Conservation (phyloP, 2,329 filamentous ascomycete species). For the Colletotrichum gloeosporioides region DNA sequence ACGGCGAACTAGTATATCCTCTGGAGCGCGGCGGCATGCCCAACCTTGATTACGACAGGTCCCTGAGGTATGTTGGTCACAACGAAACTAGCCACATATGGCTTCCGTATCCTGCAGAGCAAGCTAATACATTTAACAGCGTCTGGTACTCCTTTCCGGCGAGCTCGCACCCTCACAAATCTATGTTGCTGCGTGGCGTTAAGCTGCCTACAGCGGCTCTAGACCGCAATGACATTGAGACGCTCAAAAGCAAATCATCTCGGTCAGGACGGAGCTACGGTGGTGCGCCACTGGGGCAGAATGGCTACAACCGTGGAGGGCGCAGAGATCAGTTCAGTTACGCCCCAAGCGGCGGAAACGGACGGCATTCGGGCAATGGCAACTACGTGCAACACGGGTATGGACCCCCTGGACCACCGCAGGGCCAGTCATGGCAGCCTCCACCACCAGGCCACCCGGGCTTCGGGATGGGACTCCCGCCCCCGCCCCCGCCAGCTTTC, state of each 20-base stretch:
- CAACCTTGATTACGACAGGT: conserved; percentile 82
- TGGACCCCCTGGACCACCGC: neutral
- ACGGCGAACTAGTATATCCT: conserved; percentile 80
- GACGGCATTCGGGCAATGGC: conserved; percentile 16
- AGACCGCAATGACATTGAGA: conserved; percentile 76
- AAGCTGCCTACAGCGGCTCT: conserved; percentile 75
- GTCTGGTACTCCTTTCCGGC: conserved; percentile 86
- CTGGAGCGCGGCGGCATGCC: conserved; percentile 75
- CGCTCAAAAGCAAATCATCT: conserved; percentile 69
- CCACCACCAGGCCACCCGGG: conserved; percentile 49
- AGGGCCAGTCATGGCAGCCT: conserved; percentile 39
- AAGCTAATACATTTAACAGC: conserved; percentile 51
- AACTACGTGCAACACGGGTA: conserved; percentile 16
- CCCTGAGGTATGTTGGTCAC: conserved; percentile 71
- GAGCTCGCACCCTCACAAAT: conserved; percentile 80
- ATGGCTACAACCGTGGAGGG: conserved; percentile 49
- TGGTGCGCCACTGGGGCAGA: conserved; percentile 63
- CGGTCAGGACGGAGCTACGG: conserved; percentile 73
- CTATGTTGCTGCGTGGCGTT: conserved; percentile 88
- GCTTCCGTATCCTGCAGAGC: neutral
- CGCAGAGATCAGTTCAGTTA: conserved; percentile 59
- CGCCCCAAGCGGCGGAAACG: conserved; percentile 32
- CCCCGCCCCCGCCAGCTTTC: conserved; percentile 51
- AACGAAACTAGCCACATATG: neutral
- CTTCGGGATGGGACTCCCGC: conserved; percentile 48